Evolutionary conservation across 2,329 filamentous ascomycete genomes (phyloP).

Genomic region (Colletotrichum tropicicola): DNA sequence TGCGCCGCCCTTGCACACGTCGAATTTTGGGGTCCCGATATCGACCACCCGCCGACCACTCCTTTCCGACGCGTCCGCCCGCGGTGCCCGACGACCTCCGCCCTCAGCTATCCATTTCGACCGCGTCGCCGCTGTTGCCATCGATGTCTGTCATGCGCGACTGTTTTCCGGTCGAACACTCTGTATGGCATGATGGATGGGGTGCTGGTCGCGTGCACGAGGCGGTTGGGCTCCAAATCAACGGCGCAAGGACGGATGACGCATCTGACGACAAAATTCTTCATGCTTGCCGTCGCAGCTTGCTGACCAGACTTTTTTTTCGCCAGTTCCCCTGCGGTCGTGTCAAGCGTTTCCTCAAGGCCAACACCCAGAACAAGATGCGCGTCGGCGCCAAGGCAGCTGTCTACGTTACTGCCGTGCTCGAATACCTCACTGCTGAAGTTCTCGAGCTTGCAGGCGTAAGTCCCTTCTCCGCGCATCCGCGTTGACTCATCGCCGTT

Average conservation of each 20-base stretch:
- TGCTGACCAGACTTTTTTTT: constrained; percentile 6
- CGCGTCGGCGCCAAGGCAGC: constrained; percentile 98
- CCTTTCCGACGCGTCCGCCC: constrained; percentile 29
- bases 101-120: background rate
- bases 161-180: background rate
- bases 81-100: background rate
- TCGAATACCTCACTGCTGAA: constrained; percentile 98
- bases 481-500: constrained; percentile 12
- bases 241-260: constrained; percentile 14
- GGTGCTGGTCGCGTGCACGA: constrained; percentile 21
- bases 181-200: background rate
- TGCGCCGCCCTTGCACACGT: constrained; percentile 29
- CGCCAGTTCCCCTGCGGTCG: constrained; percentile 98
- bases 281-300: background rate
- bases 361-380: constrained; percentile 99
- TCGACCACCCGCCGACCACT: constrained; percentile 24
- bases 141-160: background rate
- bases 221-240: constrained; percentile 1
- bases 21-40: constrained; percentile 22
- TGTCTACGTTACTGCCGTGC: constrained; percentile 96
- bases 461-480: constrained; percentile 47
- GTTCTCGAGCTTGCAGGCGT: constrained; percentile 95
- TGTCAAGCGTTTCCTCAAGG: constrained; percentile 99
- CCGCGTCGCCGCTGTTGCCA: background rate
- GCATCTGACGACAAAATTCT: constrained; percentile 12